Conservation (phyloP, 2,329 filamentous ascomycete genomes). For the Fusarium penzigii region DNA sequence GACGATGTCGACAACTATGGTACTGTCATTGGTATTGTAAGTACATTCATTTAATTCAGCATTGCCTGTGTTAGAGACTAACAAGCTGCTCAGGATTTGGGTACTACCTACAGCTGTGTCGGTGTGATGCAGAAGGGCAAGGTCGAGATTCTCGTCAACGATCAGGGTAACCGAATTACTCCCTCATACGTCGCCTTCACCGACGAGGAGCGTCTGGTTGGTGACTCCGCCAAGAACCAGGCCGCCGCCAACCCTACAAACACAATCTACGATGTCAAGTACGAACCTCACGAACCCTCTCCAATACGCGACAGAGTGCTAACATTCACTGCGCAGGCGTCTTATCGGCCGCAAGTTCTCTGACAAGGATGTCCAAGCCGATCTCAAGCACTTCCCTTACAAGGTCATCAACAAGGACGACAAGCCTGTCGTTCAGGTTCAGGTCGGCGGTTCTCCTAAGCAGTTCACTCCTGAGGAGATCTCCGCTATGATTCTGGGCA, state of each 20-base stretch:
- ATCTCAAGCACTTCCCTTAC: constrained; percentile 99
- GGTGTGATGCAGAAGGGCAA: constrained; percentile 96
- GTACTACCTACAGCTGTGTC: constrained; percentile 87
- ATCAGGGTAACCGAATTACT: constrained; percentile 95
- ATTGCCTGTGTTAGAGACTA: not conserved
- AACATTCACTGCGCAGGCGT: constrained; percentile 54
- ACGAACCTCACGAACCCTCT: constrained; percentile 42
- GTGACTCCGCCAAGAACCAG: constrained; percentile 97
- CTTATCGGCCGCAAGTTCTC: constrained; percentile 81
- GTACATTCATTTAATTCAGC: constrained; percentile 36
- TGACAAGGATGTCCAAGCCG: constrained; percentile 85
- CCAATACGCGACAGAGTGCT: constrained; percentile 7
- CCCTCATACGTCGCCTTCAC: constrained; percentile 96
- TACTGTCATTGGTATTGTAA: constrained; percentile 88
- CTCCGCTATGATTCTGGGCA: constrained; percentile 77
- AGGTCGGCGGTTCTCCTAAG: constrained; percentile 65
- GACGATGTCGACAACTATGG: constrained; percentile 78
- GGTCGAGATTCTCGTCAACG: constrained; percentile 94
- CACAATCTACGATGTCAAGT: constrained; percentile 85
- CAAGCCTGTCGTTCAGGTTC: constrained; percentile 82
- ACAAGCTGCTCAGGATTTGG: constrained; percentile 62
- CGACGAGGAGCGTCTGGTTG: constrained; percentile 93
- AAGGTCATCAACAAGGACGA: constrained; percentile 86
- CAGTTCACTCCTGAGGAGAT: constrained; percentile 80
- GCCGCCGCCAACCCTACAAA: constrained; percentile 75